Base-by-base conservation (phyloP, 2,329 filamentous ascomycete species). In the Leptographium lundbergii region DNA sequence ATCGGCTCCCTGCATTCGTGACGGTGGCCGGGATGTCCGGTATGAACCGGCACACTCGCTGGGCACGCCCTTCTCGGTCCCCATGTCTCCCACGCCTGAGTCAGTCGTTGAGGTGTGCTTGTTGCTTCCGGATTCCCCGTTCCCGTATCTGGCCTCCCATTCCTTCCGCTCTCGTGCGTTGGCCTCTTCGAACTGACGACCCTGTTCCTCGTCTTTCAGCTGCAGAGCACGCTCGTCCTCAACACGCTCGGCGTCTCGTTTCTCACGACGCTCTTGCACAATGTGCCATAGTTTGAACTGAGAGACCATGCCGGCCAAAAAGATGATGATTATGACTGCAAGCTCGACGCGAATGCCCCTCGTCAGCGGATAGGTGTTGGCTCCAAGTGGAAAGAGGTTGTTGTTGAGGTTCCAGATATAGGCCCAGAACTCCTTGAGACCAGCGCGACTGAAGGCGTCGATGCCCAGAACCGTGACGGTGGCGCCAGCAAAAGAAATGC, bases 371-470 rank as follows among this genome's bases (percentile, higher is more conserved):
- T 95, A 97, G 0, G 88, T 90, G 54, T 78, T 77, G 1, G 87
- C 87, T 45, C 82, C 81, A 2, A 90, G 73, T 0, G 91, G 91
- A 66, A 97, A 97, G 0, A 91, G 75, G 56, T 87, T 78, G 50
- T 84, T 76, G 69, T 96, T 96, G 47, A 97, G 72, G 53, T 75
- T 75, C 92, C 92, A 97, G 45, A 95, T 78, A 69, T 95, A 97
- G 6, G 89, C 80, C 92, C 92, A 97, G 65, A 96, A 96, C 70
- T 97, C 92, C 70, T 96, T 96, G 66, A 95, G 75, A 0, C 92
- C 92, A n/a, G 91, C 90, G 62, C 84, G 79, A 66, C 86, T 92
- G 66, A 92, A 95, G 71, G 90, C 95, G 69, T 97, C 92, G 60
- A 97, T 88, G 2, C 92, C 92, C 2, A 97, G 72, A 17, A 95